These are phyloP conservation scores for Eutrema japonicum DNA, from an alignment of 345 rosid genomes.

Conservation along the genomic window DNA sequence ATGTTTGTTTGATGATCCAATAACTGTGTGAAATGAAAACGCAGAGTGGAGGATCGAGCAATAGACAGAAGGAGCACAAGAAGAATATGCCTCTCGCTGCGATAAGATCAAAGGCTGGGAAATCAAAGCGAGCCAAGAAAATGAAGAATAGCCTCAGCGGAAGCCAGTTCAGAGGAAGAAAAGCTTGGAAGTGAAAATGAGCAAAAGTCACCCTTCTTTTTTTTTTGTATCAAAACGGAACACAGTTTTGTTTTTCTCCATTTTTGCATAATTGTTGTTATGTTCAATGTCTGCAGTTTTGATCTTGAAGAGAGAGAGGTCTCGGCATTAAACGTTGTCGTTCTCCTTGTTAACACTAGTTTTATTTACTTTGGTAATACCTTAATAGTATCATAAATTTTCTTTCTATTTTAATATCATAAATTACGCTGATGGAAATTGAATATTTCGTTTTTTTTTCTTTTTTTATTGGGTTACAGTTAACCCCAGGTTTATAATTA, in stretches of 20 bases:
- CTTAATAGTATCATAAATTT: no score
- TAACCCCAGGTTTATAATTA: no score
- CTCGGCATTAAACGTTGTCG: neutral
- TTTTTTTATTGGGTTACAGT: no score
- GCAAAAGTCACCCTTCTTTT: neutral
- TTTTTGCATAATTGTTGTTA: neutral
- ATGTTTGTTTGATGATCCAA: constrained; percentile 8
- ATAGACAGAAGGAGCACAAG: constrained; percentile 84
- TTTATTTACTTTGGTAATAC: neutral
- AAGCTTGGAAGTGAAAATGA: constrained; percentile 73
- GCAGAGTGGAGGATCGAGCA: constrained; percentile 85
- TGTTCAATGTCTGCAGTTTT: constrained; percentile 19
- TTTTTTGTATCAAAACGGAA: constrained; percentile 9
- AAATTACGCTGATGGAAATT: no score
- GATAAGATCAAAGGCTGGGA: constrained; percentile 59
- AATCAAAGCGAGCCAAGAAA: constrained; percentile 56
- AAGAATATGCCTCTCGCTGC: constrained; percentile 91
- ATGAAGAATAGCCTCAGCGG: constrained; percentile 55
- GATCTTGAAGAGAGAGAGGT: neutral
- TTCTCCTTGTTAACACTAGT: neutral
- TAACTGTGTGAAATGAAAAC: constrained; percentile 16
- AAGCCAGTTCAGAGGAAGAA: constrained; percentile 84
- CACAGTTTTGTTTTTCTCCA: constrained; percentile 23
- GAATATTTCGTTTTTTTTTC: no score
- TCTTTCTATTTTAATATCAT: no score